These are phyloP conservation scores for Mycosphaerelloides madeirae DNA, from an alignment of 2,329 filamentous ascomycete genomes.

Conservation along the genomic window DNA sequence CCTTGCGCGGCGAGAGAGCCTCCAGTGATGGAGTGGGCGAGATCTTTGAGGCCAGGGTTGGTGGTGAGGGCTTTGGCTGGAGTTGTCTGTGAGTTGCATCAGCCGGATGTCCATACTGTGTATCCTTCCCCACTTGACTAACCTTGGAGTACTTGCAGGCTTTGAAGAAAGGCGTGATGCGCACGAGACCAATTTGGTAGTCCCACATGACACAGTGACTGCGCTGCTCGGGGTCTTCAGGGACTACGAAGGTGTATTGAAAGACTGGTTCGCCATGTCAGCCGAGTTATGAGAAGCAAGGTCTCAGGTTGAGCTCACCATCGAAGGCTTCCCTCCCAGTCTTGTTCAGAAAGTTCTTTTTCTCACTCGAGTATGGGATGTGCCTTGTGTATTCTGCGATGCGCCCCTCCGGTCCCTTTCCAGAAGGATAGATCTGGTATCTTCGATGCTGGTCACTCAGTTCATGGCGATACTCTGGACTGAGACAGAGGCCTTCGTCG, in stretches of 20 bases:
- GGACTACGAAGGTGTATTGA: slow-evolving; percentile 74
- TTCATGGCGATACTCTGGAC: slow-evolving; percentile 33
- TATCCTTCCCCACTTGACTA: slow-evolving; percentile 22
- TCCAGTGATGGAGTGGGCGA: slow-evolving; percentile 91
- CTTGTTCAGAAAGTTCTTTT: slow-evolving; percentile 81
- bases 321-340: slow-evolving; percentile 86
- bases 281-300: neutral
- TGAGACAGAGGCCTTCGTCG: slow-evolving; percentile 37
- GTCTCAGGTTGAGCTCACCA: slow-evolving; percentile 50
- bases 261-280: slow-evolving; percentile 55
- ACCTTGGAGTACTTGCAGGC: slow-evolving; percentile 85
- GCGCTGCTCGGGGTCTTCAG: slow-evolving; percentile 50
- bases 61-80: slow-evolving; percentile 67
- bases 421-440: slow-evolving; percentile 65
- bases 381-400: slow-evolving; percentile 54
- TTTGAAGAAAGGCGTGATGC: slow-evolving; percentile 94
- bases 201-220: slow-evolving; percentile 86
- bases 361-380: slow-evolving; percentile 92
- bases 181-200: slow-evolving; percentile 88
- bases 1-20: slow-evolving; percentile 88
- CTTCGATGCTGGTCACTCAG: slow-evolving; percentile 55
- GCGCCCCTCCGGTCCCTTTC: slow-evolving; percentile 30
- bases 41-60: slow-evolving; percentile 80
- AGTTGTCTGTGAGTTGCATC: slow-evolving; percentile 60
- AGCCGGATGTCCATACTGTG: slow-evolving; percentile 1